These are phyloP conservation scores for Zymoseptoria pseudotritici DNA, from an alignment of 2,329 filamentous ascomycete genomes.

Conservation along the genomic window DNA sequence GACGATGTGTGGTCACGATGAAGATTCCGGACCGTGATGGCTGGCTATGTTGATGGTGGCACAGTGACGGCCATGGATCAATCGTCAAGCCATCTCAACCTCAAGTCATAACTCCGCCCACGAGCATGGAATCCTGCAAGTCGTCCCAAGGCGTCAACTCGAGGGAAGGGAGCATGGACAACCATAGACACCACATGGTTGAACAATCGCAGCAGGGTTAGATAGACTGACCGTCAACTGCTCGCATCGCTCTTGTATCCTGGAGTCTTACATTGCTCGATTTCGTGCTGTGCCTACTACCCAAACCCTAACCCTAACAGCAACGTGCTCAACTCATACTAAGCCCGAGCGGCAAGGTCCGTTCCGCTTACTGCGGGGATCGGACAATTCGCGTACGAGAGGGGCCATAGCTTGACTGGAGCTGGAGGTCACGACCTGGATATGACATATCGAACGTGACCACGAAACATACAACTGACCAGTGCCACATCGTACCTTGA, in stretches of 20 bases:
- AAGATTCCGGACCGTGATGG: not conserved
- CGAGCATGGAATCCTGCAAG: not conserved
- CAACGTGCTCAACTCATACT: too few relatives aligned
- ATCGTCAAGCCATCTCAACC: not conserved
- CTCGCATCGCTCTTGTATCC: not conserved
- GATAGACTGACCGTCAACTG: not conserved
- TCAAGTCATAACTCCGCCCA: too few relatives aligned
- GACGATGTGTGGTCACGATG: not conserved
- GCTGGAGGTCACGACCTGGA: too few relatives aligned
- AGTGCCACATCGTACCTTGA: not conserved
- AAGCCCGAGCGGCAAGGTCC: too few relatives aligned
- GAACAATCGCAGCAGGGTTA: not conserved
- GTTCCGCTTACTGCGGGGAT: not conserved
- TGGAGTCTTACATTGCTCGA: too few relatives aligned
- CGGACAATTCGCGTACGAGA: too few relatives aligned
- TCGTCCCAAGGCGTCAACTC: not conserved
- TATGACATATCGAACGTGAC: not conserved
- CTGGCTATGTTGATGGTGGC: not conserved
- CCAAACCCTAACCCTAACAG: too few relatives aligned
- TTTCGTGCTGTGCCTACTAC: not conserved
- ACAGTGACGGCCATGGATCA: not conserved
- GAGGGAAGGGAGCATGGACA: not conserved
- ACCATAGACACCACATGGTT: not conserved
- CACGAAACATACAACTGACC: not conserved
- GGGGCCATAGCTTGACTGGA: not conserved